Percentiles rank a stretch among this genome's conserved stretches.
Conservation (phyloP, 2,329 filamentous ascomycete species). For the Penicillium digitatum region DNA sequence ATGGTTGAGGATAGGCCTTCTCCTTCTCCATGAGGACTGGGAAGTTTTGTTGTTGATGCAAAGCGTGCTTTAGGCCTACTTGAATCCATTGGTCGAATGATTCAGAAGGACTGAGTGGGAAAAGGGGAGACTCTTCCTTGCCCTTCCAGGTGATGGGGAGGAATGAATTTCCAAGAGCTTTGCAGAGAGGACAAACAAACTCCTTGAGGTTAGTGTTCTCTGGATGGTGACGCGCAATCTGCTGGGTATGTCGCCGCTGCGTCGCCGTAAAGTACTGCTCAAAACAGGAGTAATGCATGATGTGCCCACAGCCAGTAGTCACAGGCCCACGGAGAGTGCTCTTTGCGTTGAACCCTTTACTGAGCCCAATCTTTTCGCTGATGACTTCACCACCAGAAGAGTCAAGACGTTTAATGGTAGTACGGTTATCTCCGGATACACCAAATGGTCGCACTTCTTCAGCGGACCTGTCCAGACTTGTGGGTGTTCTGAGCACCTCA, state of each 20-base stretch:
- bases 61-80: conserved; percentile 50
- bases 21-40: conserved; percentile 40
- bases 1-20: conserved; percentile 32
- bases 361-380: conserved; percentile 74
- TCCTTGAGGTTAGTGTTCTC: conserved; percentile 76
- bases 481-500: conserved; percentile 74
- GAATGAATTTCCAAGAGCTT: conserved; percentile 92
- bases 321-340: conserved; percentile 70
- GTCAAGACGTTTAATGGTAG: conserved; percentile 70
- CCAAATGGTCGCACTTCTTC: conserved; percentile 84
- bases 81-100: conserved; percentile 68
- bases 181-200: conserved; percentile 95
- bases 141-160: conserved; percentile 93
- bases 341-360: conserved; percentile 77
- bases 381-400: conserved; percentile 66
- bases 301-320: conserved; percentile 88
- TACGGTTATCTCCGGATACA: conserved; percentile 79
- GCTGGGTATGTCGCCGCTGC: conserved; percentile 75
- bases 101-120: conserved; percentile 58
- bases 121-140: conserved; percentile 77
- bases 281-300: conserved; percentile 98
- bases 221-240: conserved; percentile 91
- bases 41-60: conserved; percentile 50
- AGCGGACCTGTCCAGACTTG: conserved; percentile 77
- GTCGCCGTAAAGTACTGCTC: conserved; percentile 86